Base-by-base conservation (phyloP, 441 rosid genomes). In the Manihot esculenta region DNA sequence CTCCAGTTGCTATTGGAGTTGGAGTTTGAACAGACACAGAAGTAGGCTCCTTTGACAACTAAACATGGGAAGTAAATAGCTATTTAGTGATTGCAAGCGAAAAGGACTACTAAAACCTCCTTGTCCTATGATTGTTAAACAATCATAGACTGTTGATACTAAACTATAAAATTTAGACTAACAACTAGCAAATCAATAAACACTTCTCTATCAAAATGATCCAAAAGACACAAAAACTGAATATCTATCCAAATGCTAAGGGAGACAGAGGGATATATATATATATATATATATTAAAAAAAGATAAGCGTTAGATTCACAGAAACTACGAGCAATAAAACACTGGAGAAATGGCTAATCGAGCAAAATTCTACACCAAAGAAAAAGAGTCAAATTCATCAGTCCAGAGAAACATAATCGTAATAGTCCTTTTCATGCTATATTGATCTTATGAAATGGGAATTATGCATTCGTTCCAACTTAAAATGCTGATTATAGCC, bases 31-130 rank as follows among this genome's bases (percentile, higher is more conserved):
- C 66, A 61, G 87, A 65, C 3, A 2, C 63, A 15, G 77, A 56
- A 68, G 21, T 73, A 72, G 83, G 60, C 41, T 82, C 83, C 65
- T 81, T 87, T 17, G 83, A 74, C 57, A 86, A 27, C 97, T 92
- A 77, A 26, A 64, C 1, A 71, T 24, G 26, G 18, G 41, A 54
- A 71, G 42, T 3, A 33, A 54, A 18, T 10, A 54, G 10, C 18
- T 24, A 44, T 10, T 64, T 33, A 59, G 38, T 10, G 24, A 54
- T 24, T 10, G 18, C 13, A 27, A 35, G n/a, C 17, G 21, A 27
- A 21, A 38, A n/a, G 58, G 10, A 35, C 10, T 14, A 42, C 17
- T 0, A 48, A 27, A 26, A 48, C 21, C 18, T 0, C 17, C 30
- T 2, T 33, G 14, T 0, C 57, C 17, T 1, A 65, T 24, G 56